Evolutionary conservation across 2,329 filamentous ascomycete species (phyloP), one percentile per base, ranked within the genome.

Genomic region (Sclerotinia spermophila): DNA sequence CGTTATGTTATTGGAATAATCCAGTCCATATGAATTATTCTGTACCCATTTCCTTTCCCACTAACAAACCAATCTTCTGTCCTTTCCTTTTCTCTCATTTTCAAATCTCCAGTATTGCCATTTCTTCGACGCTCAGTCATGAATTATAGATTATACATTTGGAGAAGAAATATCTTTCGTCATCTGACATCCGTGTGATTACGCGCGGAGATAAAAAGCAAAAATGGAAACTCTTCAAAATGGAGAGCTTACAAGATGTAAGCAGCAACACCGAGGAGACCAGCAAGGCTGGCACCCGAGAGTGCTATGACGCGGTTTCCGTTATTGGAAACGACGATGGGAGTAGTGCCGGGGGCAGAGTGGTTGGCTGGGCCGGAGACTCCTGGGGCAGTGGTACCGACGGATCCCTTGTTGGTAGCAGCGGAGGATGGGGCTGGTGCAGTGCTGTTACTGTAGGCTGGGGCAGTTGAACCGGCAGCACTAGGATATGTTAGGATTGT

Each of bases 281-380:
- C 87, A 76, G 86, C 87, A 76, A 90, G 85, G 75, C 83, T 86
- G 72, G 85, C 87, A 74, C 86, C 87, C 56, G 86, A 87, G 76
- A 88, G 80, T 77, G 82, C 85, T 75, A 84, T 84, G 74, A 81
- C 81, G 83, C 86, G 87, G 83, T 82, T 85, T 74, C 86, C 87
- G 81, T 84, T 85, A 74, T 84, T 85, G 70, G 86, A 85, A 76
- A 84, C 81, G 75, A 84, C 81, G 75, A 84, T 80, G 68, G 80
- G 68, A 74, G 78, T 75, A 67, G 78, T 73, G 69, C 75, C 70
- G 66, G 61, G 27, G 10, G 61, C 44, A n/a, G 61, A 51, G n/a
- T n/a, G n/a, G n/a, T n/a, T n/a, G n/a, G n/a, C n/a, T 61, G 59
- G 59, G 59, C 40, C 44, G 17, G 59, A 42, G 44, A 44, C 35